These are phyloP conservation scores for Peronospora destructor DNA, from an alignment of 352 stramenopile species.

Conservation along the genomic window DNA sequence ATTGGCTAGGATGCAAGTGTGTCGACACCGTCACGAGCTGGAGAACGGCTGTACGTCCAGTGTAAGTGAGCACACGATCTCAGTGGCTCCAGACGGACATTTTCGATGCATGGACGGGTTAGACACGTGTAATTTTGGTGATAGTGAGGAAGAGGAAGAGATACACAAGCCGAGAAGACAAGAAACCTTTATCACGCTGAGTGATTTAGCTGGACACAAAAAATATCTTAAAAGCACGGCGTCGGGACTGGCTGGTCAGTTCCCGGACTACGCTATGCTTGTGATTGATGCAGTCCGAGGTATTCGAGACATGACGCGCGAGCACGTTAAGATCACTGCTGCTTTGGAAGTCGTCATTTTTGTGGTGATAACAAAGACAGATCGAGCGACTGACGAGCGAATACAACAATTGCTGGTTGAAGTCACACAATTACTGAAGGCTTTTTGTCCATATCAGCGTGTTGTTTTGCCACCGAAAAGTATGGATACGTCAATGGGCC, in stretches of 20 bases:
- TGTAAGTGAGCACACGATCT: constrained; percentile 84
- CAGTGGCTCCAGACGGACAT: constrained; percentile 50
- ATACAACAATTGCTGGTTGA: constrained; percentile 48
- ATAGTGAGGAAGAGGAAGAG: constrained; percentile 32
- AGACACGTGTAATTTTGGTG: constrained; percentile 42
- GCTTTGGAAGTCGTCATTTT: constrained; percentile 67
- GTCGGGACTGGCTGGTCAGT: constrained; percentile 73
- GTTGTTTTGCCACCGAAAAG: constrained; percentile 15
- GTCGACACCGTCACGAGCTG: constrained; percentile 85
- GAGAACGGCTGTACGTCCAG: constrained; percentile 85
- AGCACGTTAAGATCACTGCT: constrained; percentile 72
- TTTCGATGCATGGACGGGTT: constrained; percentile 48
- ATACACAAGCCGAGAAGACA: constrained; percentile 15
- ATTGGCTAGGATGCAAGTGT: constrained; percentile 85
- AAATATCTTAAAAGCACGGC: constrained; percentile 89
- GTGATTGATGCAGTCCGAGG: constrained; percentile 61
- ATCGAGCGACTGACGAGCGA: constrained; percentile 34
- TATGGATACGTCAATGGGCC: constrained; percentile 1
- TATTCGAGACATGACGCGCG: constrained; percentile 67
- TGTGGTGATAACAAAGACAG: constrained; percentile 78
- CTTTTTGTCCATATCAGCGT: constrained; percentile 24
- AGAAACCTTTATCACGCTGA: constrained; percentile 51
- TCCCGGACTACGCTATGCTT: constrained; percentile 84
- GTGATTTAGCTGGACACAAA: constrained; percentile 75
- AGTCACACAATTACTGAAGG: constrained; percentile 36